Percentiles rank a stretch among this genome's conserved stretches.
phyloP scores from a whole-genome alignment of 768 basidiomycete genomes.

The Hygrocybe coccinea region DNA sequence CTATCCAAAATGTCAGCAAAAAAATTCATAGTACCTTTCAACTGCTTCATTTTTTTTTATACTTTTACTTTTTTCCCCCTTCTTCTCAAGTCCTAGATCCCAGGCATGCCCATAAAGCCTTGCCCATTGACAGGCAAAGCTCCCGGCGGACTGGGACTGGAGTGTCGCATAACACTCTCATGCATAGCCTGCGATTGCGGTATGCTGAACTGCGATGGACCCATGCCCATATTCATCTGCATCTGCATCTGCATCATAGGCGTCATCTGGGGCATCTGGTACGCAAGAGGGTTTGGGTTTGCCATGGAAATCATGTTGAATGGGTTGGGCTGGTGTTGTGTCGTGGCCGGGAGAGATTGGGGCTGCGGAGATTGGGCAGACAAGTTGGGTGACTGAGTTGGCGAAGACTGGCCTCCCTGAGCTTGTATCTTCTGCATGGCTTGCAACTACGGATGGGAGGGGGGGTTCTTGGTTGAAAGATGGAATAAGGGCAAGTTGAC shows the following conservation, averaged over 20 bases:
- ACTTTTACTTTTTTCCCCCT: too few relatives aligned
- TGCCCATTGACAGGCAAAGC: constrained; percentile 33
- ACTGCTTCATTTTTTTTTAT: not conserved
- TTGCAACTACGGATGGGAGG: constrained; percentile 69
- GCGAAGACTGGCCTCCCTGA: constrained; percentile 32
- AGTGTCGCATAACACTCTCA: constrained; percentile 79
- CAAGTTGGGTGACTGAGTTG: constrained; percentile 33
- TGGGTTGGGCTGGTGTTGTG: constrained; percentile 40
- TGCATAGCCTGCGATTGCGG: constrained; percentile 73
- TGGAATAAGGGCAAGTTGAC: constrained; percentile 11
- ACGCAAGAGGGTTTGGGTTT: constrained; percentile 52
- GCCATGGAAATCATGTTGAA: constrained; percentile 41
- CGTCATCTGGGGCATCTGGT: constrained; percentile 53
- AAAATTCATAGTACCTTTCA: not conserved
- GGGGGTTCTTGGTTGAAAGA: not conserved
- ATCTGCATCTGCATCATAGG: constrained; percentile 63
- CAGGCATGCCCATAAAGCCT: constrained; percentile 41
- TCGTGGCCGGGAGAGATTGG: constrained; percentile 35
- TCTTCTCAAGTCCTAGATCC: constrained; percentile 21
- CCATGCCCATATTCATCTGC: constrained; percentile 47
- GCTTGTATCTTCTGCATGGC: constrained; percentile 71
- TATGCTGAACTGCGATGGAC: constrained; percentile 44
- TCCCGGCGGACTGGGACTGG: constrained; percentile 57
- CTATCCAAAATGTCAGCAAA: constrained; percentile 16
- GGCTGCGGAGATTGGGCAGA: constrained; percentile 40